Evolutionary conservation across 306 rosid genomes (phyloP).

Genomic region (Styphnolobium japonicum): DNA sequence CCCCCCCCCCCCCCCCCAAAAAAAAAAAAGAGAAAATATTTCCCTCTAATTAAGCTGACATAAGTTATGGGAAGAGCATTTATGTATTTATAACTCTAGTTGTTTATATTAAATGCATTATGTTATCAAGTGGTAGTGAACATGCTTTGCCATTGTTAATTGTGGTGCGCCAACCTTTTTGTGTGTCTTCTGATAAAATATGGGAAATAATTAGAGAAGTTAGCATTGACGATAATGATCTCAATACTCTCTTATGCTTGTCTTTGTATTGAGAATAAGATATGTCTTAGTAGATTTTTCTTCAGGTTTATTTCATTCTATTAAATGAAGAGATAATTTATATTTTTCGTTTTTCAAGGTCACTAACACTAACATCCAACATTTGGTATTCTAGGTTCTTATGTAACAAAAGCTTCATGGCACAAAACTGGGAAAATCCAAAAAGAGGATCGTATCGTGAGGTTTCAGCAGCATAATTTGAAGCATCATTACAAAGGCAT

Average conservation of each 20-base stretch:
- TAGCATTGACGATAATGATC: background rate
- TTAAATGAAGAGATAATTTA: background rate
- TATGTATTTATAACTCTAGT: no score
- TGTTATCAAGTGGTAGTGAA: no score
- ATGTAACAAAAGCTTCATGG: conserved; percentile 29
- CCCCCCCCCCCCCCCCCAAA: no score
- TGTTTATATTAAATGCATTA: no score
- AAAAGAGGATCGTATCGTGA: conserved; percentile 14
- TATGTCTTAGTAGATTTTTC: background rate
- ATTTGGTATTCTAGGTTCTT: conserved; percentile 23
- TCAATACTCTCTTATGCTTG: background rate
- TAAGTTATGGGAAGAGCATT: no score
- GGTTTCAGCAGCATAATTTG: conserved; percentile 26
- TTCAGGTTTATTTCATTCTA: background rate
- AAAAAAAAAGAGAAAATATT: no score
- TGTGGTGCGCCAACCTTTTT: no score
- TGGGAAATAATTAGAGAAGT: no score
- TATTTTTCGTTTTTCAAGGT: background rate
- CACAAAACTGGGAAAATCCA: conserved; percentile 26
- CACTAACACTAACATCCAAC: background rate
- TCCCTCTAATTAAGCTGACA: no score
- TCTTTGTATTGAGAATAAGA: background rate
- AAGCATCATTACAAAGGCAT: conserved; percentile 16
- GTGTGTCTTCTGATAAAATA: background rate
- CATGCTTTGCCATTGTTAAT: no score